These are phyloP conservation scores for Fusarium duplospermum DNA, from an alignment of 2,329 filamentous ascomycete species.

Conservation along the genomic window DNA sequence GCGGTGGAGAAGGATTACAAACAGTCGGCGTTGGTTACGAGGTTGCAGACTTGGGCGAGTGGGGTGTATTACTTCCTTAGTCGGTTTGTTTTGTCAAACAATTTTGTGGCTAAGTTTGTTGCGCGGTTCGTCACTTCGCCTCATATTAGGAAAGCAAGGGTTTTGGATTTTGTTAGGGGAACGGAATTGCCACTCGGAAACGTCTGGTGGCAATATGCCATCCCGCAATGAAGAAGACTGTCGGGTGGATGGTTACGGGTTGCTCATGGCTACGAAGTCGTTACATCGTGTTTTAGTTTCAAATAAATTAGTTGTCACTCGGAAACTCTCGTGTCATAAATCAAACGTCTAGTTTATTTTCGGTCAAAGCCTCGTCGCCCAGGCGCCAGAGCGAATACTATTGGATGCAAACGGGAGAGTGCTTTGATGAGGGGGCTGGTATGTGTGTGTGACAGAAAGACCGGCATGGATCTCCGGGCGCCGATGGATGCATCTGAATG, in stretches of 20 bases:
- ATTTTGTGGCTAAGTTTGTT: constrained; percentile 14
- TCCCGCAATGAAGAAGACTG: neutral
- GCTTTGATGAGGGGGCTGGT: neutral
- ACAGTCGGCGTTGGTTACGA: constrained; percentile 28
- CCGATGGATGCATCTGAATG: neutral
- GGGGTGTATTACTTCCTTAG: constrained; percentile 38
- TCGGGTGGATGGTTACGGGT: neutral
- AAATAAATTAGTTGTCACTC: neutral
- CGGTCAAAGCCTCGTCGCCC: neutral
- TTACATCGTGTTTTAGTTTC: neutral
- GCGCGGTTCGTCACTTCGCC: constrained; percentile 18
- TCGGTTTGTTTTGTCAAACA: constrained; percentile 27
- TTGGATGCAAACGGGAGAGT: neutral
- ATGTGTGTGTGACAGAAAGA: neutral
- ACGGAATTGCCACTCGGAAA: constrained; percentile 6
- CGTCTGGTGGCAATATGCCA: constrained; percentile 6
- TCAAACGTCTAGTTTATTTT: neutral
- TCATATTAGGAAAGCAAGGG: constrained; percentile 13
- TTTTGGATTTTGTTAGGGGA: constrained; percentile 33
- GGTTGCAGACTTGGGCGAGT: constrained; percentile 45
- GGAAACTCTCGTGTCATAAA: neutral
- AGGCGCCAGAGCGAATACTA: neutral
- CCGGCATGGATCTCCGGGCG: neutral
- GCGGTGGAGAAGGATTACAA: constrained; percentile 23
- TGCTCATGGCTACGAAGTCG: neutral